Conservation (phyloP, 1,139 yeast species). For the Taphrina deformans region DNA sequence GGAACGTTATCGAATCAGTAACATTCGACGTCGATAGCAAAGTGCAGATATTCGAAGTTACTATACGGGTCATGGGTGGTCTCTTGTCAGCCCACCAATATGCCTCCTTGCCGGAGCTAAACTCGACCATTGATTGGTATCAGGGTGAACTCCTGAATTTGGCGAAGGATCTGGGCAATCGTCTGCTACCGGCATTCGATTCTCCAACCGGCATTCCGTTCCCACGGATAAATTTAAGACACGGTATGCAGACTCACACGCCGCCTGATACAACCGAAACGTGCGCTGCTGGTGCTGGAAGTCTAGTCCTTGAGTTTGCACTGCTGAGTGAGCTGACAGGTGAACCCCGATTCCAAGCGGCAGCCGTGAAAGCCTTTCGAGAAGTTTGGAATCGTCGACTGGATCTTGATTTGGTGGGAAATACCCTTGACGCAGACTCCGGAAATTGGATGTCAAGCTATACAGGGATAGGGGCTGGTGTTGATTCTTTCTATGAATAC, state of each 20-base stretch:
- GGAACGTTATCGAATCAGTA: conserved; percentile 58
- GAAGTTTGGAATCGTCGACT: conserved; percentile 71
- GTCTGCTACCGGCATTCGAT: conserved; percentile 46
- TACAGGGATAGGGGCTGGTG: conserved; percentile 86
- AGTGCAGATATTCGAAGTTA: conserved; percentile 87
- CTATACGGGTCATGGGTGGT: conserved; percentile 93
- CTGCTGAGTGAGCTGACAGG: conserved; percentile 80
- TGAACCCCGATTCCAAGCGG: conserved; percentile 66
- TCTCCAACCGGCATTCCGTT: conserved; percentile 41
- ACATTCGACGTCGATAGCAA: conserved; percentile 65
- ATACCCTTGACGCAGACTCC: conserved; percentile 66
- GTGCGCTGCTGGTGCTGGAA: conserved; percentile 90
- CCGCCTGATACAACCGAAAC: conserved; percentile 64
- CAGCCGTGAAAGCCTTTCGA: conserved; percentile 64
- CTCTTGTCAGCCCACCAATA: conserved; percentile 80
- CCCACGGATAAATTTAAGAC: conserved; percentile 45
- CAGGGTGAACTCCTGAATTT: conserved; percentile 57
- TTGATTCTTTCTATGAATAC: conserved; percentile 91
- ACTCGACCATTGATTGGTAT: conserved; percentile 68
- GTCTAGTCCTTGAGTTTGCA: conserved; percentile 84
- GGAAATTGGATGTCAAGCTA: conserved; percentile 60
- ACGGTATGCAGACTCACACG: conserved; percentile 67
- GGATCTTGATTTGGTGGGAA: conserved; percentile 65
- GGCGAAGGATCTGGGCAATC: conserved; percentile 68
- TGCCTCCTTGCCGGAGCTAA: conserved; percentile 59